Evolutionary conservation across 2,329 filamentous ascomycete genomes (phyloP).

Genomic region (Alternaria sp.): DNA sequence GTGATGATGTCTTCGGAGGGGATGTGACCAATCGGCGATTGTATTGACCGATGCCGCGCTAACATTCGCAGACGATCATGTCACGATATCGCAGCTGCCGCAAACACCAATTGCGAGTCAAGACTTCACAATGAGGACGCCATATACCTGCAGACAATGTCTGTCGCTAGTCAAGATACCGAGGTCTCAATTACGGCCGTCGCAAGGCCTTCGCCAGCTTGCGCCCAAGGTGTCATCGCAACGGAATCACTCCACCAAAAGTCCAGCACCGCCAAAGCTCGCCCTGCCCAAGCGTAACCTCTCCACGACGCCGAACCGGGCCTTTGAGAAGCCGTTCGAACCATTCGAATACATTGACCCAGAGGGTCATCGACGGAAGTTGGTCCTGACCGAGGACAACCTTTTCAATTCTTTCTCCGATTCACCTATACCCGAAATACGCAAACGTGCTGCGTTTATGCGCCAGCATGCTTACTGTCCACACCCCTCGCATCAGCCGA

Average conservation of each 20-base stretch:
- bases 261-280: conserved; percentile 34
- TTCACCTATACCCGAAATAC: conserved; percentile 88
- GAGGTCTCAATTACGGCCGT: conserved; percentile 38
- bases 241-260: conserved; percentile 47
- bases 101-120: conserved; percentile 18
- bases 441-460: conserved; percentile 87
- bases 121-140: conserved; percentile 46
- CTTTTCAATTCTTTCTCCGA: conserved; percentile 92
- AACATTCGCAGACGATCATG: conserved; percentile 26
- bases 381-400: conserved; percentile 73
- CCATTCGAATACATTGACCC: conserved; percentile 48
- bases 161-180: conserved; percentile 44
- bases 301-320: conserved; percentile 42
- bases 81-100: conserved; percentile 17
- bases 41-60: conserved; percentile 22
- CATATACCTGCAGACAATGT: conserved; percentile 54
- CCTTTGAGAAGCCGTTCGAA: conserved; percentile 42
- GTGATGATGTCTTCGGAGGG: background rate
- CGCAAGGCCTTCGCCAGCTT: conserved; percentile 32
- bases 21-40: conserved; percentile 15
- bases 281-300: conserved; percentile 37
- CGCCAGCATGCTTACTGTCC: conserved; percentile 93
- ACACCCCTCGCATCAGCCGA: conserved; percentile 84
- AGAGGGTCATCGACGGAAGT: conserved; percentile 43
- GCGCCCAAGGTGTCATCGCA: conserved; percentile 33